These are phyloP conservation scores for Seiridium unicorne DNA, from an alignment of 2,329 filamentous ascomycete species.

Conservation along the genomic window DNA sequence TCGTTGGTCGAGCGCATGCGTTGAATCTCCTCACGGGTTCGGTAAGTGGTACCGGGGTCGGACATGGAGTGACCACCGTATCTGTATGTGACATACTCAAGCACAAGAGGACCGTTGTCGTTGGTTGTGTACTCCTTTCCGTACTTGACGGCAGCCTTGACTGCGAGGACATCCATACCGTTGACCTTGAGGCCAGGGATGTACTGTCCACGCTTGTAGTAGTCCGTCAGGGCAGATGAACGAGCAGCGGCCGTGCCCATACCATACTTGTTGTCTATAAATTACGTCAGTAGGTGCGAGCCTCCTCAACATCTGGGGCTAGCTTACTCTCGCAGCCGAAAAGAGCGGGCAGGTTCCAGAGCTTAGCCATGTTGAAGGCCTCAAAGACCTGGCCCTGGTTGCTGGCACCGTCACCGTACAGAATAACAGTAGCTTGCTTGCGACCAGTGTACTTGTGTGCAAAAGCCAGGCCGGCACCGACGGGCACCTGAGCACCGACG, in stretches of 20 bases:
- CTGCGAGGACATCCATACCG: conserved; percentile 97
- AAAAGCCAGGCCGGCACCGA: conserved; percentile 94
- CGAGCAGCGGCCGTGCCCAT: conserved; percentile 97
- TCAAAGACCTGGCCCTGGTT: conserved; percentile 99
- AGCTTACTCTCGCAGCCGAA: conserved; percentile 96
- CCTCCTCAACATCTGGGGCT: background rate
- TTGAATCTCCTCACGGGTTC: conserved; percentile 98
- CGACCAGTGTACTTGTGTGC: conserved; percentile 91
- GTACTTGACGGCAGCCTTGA: conserved; percentile 94
- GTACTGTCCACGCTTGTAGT: conserved; percentile 99
- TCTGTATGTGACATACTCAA: conserved; percentile 98
- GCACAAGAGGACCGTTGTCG: conserved; percentile 89
- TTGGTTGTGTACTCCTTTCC: conserved; percentile 81
- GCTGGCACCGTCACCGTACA: conserved; percentile 97
- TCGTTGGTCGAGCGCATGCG: conserved; percentile 99
- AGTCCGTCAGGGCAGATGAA: conserved; percentile 94
- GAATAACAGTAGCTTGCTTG: conserved; percentile 81
- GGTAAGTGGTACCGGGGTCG: conserved; percentile 98
- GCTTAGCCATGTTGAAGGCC: conserved; percentile 99
- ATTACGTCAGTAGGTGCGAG: background rate
- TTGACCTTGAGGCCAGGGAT: conserved; percentile 99
- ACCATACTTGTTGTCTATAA: conserved; percentile 97
- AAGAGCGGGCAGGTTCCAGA: conserved; percentile 93
- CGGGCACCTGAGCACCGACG: conserved; percentile 95
- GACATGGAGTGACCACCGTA: conserved; percentile 99